These are phyloP conservation scores for Prinsepia uniflora DNA, from an alignment of 306 rosid genomes.

Conservation along the genomic window DNA sequence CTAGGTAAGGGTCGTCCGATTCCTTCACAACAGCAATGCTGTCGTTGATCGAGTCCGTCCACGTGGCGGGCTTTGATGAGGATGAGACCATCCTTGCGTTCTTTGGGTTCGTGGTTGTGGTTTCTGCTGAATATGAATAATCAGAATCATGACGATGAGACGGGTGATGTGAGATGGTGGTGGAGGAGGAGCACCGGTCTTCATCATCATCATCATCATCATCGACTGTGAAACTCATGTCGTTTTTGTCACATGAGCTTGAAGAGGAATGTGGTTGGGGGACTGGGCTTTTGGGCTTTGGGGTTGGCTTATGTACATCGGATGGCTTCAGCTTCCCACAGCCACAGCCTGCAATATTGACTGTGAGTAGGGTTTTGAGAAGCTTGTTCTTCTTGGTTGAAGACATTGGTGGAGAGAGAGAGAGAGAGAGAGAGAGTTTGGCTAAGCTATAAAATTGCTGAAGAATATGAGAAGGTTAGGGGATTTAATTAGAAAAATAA, in stretches of 20 bases:
- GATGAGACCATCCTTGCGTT: neutral
- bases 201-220: conserved; percentile 30
- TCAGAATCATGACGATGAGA: neutral
- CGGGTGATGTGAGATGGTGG: conserved; percentile 21
- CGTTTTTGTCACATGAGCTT: conserved; percentile 29
- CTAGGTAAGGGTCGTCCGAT: conserved; percentile 33
- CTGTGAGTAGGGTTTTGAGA: conserved; percentile 31
- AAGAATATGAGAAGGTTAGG: too few species aligned
- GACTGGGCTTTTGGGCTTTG: conserved; percentile 23
- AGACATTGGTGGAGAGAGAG: conserved; percentile 41
- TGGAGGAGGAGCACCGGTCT: conserved; percentile 32
- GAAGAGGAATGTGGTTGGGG: conserved; percentile 29
- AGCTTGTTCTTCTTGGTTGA: conserved; percentile 33
- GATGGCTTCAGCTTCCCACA: conserved; percentile 35
- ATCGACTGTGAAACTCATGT: conserved; percentile 4
- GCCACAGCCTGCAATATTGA: conserved; percentile 39
- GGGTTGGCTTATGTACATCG: conserved; percentile 43
- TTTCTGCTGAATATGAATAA: conserved; percentile 15
- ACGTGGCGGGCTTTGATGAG: too few species aligned
- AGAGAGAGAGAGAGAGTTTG: neutral
- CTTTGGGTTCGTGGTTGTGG: conserved; percentile 17
- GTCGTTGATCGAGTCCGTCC: neutral
- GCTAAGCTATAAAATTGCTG: too few species aligned
- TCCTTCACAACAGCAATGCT: conserved; percentile 51
- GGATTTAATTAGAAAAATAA: too few species aligned